Evolutionary conservation across 805 yeast species (phyloP).

Genomic region (Teunomyces funiuensis): DNA sequence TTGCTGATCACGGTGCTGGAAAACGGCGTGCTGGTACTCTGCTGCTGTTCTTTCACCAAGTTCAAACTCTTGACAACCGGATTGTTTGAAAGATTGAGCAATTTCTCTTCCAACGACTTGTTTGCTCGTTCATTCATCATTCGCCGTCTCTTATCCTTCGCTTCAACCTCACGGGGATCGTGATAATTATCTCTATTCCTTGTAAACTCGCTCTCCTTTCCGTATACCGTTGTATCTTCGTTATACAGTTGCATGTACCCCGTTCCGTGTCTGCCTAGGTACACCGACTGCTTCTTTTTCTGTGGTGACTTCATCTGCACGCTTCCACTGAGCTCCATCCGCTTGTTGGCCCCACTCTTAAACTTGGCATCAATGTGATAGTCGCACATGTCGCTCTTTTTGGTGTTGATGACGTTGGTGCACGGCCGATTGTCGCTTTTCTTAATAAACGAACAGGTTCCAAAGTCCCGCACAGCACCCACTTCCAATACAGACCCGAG

Average conservation of each 20-base stretch:
- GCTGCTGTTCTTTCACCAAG: constrained; percentile 13
- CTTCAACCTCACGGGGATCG: constrained; percentile 44
- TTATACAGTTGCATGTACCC: constrained; percentile 19
- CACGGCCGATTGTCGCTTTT: constrained; percentile 52
- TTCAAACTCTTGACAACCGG: constrained; percentile 21
- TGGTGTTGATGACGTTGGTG: constrained; percentile 55
- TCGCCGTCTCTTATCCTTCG: constrained; percentile 33
- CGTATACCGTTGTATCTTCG: constrained; percentile 23
- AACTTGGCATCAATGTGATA: constrained; percentile 66
- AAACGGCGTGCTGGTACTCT: constrained; percentile 14
- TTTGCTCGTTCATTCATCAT: constrained; percentile 31
- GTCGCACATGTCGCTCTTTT: constrained; percentile 59
- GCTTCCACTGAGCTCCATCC: constrained; percentile 76
- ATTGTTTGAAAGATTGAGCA: constrained; percentile 21
- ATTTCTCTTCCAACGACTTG: constrained; percentile 37
- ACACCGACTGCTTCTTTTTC: constrained; percentile 36
- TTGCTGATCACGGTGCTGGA: constrained; percentile 32
- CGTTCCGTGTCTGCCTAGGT: constrained; percentile 29
- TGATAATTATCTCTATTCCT: constrained; percentile 37
- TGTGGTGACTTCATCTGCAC: constrained; percentile 58
- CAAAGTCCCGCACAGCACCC: constrained; percentile 69
- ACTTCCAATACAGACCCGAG: constrained; percentile 63
- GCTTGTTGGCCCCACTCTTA: constrained; percentile 50
- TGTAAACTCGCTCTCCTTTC: constrained; percentile 14
- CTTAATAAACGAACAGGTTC: constrained; percentile 57